These are phyloP conservation scores for Candida insectorum DNA, from an alignment of 805 yeast genomes.

Conservation along the genomic window DNA sequence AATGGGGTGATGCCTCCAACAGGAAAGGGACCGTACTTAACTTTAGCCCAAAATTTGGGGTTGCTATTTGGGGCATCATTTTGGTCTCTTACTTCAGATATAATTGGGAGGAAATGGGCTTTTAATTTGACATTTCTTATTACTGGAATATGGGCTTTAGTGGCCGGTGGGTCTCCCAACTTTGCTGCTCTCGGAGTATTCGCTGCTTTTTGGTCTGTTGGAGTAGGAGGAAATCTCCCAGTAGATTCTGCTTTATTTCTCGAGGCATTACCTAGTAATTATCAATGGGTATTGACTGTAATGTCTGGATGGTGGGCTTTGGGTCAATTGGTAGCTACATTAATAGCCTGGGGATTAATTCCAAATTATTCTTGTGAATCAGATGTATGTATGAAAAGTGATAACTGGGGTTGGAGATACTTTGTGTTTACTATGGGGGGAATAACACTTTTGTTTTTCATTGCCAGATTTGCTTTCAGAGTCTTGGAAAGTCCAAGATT, in stretches of 20 bases:
- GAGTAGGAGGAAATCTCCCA: conserved; percentile 32
- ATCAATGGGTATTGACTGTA: conserved; percentile 26
- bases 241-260: conserved; percentile 29
- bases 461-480: conserved; percentile 31
- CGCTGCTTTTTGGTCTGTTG: conserved; percentile 25
- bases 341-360: conserved; percentile 55
- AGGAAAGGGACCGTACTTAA: conserved; percentile 31
- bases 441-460: conserved; percentile 41
- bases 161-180: conserved; percentile 28
- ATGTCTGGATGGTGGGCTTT: conserved; percentile 61
- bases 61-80: conserved; percentile 26
- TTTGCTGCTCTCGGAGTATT: conserved; percentile 27
- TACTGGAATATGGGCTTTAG: conserved; percentile 23
- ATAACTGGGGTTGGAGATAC: conserved; percentile 66
- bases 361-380: conserved; percentile 45
- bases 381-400: conserved; percentile 38
- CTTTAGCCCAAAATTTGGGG: conserved; percentile 44
- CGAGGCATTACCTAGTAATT: conserved; percentile 23
- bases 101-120: conserved; percentile 29
- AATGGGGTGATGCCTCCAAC: conserved; percentile 36
- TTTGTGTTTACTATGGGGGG: conserved; percentile 50
- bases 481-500: conserved; percentile 53
- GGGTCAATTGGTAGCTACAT: conserved; percentile 53
- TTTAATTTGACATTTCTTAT: conserved; percentile 26
- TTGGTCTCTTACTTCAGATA: conserved; percentile 29